Evolutionary conservation across 768 basidiomycete genomes (phyloP), one percentile per base, ranked within the genome.

Genomic region (Hygrophorus russula): DNA sequence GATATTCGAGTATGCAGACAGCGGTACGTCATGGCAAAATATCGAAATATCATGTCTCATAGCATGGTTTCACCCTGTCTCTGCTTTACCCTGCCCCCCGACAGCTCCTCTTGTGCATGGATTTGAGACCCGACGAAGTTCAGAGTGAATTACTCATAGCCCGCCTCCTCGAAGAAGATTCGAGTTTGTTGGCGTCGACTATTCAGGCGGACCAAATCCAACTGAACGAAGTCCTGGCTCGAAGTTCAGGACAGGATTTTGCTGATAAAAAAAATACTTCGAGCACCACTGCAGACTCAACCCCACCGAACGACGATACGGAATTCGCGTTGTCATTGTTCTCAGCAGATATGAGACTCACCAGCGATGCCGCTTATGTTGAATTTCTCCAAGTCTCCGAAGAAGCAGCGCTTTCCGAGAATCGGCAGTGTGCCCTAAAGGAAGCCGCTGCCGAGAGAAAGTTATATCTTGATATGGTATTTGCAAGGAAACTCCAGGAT

Each of bases 361-460:
- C 45, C 36, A 56, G 58, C 20, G 65, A 67, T 42, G 55, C 59
- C 0, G 50, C 56, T 0, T 56, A 56, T 42, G 65, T 63, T 1
- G 60, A 62, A 42, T 43, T 55, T 1, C 27, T 65, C 30, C 63
- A 67, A 44, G 44, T 51, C 15, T 47, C 55, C n/a, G 50, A 51
- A 8, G 56, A 57, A 32, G 49, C 56, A 9, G 42, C 47, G 13
- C 42, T 53, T 27, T 49, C 54, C 5, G 54, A 56, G 10, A 59
- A 60, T 33, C 41, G 45, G 36, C 64, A 65, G 36, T 59, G 58
- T 38, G 64, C 65, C n/a, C 62, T 59, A 43, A 61, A 52, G 41
- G 45, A 64, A n/a, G 62, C 62, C 7, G 64, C 64, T 10, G 56
- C 58, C 29, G 65, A 53, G 41, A 65, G 60, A 49, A 67, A 65